Evolutionary conservation across 352 stramenopile species (phyloP), one percentile per base, ranked within the genome.

Genomic region (Phytophthora uliginosa): DNA sequence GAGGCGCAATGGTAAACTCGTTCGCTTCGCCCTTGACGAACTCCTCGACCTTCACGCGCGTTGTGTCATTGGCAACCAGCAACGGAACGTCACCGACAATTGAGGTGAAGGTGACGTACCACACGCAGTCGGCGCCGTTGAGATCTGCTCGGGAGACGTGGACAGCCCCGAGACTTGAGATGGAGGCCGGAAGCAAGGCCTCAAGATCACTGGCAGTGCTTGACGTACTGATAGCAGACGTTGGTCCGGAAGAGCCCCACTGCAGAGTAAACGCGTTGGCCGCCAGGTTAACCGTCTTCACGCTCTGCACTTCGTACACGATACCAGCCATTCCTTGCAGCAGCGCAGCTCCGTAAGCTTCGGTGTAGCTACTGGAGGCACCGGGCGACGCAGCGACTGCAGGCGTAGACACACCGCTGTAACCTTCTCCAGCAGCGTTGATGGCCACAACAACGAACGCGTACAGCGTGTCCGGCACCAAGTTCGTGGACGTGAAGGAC

Each of bases 261-360:
- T 61, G 71, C 13, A 97, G 55, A 8, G 77, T 86, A 60, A 97
- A 94, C 6, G 68, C 71, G 6, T 63, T 88, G 0, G 75, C 20
- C 0, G 53, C 77, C 1, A 91, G 51, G 9, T 22, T 82, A 0
- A 53, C 20, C 7, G 92, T 93, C 22, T 73, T 85, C 15, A 99
- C 79, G 17, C 85, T 97, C 79, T 99, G 97, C 36, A 98, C 93
- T 81, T 99, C 98, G 60, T 98, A 98, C 24, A 99, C 95, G 34
- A 97, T 85, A 4, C 97, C 96, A 13, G 96, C 91, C 76, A 99
- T 99, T 18, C 98, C 98, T 56, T 91, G 86, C 1, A 65, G 59
- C 22, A 99, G 74, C 3, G 95, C 84, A 38, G 88, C 69, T 6
- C 98, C 98, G 8, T 88, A 93, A 1, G 96, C 96, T n/a, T 93